Conservation (phyloP, 192 early-diverging fungal genomes). For the Lobosporangium transversale region DNA sequence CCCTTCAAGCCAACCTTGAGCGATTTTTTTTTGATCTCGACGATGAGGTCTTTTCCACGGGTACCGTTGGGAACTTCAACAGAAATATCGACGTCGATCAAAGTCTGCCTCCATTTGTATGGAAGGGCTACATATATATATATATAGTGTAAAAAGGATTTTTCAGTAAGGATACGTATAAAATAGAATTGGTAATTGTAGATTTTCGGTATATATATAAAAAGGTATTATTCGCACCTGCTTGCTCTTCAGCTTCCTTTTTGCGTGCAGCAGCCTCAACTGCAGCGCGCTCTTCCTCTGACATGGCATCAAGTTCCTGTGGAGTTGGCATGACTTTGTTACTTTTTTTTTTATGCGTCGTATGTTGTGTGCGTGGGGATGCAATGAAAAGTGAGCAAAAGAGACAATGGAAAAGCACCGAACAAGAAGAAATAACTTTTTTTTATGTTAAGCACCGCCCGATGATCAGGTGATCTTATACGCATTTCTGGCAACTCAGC, state of each 20-base stretch:
- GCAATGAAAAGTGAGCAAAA: neutral
- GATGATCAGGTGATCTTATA: too few species aligned
- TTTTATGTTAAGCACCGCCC: too few species aligned
- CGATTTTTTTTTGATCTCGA: constrained; percentile 72
- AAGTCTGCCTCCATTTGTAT: constrained; percentile 85
- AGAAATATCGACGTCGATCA: constrained; percentile 83
- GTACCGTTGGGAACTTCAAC: constrained; percentile 80
- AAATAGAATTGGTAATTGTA: neutral
- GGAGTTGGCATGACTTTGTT: neutral
- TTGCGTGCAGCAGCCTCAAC: constrained; percentile 52
- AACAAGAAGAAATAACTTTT: neutral
- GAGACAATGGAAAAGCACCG: neutral
- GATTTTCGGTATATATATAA: neutral
- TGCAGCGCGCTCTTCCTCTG: constrained; percentile 57
- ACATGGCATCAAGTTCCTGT: constrained; percentile 59
- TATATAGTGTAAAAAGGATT: neutral
- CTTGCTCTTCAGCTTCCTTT: constrained; percentile 68
- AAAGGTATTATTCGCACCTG: constrained; percentile 20
- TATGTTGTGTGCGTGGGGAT: neutral
- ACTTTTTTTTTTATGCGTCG: neutral
- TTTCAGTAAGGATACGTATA: neutral
- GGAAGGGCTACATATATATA: constrained; percentile 60
- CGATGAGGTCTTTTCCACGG: constrained; percentile 69
- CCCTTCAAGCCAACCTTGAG: constrained; percentile 79
- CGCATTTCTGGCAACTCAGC: too few species aligned